These are phyloP conservation scores for Auriscalpium vulgare DNA, from an alignment of 768 basidiomycete species.

Conservation along the genomic window DNA sequence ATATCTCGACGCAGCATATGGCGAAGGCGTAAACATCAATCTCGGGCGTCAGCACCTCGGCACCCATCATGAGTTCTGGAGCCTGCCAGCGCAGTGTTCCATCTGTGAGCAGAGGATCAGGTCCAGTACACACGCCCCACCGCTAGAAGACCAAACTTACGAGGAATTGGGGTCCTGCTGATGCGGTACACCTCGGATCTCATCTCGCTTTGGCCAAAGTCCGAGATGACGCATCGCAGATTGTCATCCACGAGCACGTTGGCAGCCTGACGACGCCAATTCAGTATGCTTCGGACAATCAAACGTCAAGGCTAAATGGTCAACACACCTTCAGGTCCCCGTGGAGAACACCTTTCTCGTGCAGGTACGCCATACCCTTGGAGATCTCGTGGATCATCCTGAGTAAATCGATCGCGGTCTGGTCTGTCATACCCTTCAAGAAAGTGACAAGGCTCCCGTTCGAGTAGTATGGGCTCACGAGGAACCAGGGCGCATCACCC, in stretches of 20 bases:
- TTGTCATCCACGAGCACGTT: conserved; percentile 72
- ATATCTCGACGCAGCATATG: conserved; percentile 55
- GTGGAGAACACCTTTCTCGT: conserved; percentile 59
- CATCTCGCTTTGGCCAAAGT: conserved; percentile 80
- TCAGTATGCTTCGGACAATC: not conserved
- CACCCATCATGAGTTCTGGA: conserved; percentile 54
- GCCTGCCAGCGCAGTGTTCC: conserved; percentile 60
- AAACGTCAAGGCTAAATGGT: not conserved
- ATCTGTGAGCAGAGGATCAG: conserved; percentile 25
- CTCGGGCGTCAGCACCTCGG: conserved; percentile 38
- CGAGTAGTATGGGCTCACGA: conserved; percentile 41
- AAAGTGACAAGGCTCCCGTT: conserved; percentile 58
- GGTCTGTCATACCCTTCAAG: conserved; percentile 30
- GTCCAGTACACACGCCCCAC: not conserved
- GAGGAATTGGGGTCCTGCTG: conserved; percentile 35
- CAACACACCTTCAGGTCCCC: conserved; percentile 68
- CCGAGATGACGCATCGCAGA: conserved; percentile 63
- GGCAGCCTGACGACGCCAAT: conserved; percentile 36
- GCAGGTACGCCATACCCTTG: conserved; percentile 77
- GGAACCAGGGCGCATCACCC: conserved; percentile 68
- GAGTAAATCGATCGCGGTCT: conserved; percentile 38
- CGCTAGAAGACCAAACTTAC: conserved; percentile 13
- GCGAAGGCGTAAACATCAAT: conserved; percentile 67
- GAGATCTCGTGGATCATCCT: conserved; percentile 68
- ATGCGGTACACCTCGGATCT: conserved; percentile 61